These are phyloP conservation scores for Ochromonadaceae sp. DNA, from an alignment of 352 stramenopile genomes.

Conservation along the genomic window DNA sequence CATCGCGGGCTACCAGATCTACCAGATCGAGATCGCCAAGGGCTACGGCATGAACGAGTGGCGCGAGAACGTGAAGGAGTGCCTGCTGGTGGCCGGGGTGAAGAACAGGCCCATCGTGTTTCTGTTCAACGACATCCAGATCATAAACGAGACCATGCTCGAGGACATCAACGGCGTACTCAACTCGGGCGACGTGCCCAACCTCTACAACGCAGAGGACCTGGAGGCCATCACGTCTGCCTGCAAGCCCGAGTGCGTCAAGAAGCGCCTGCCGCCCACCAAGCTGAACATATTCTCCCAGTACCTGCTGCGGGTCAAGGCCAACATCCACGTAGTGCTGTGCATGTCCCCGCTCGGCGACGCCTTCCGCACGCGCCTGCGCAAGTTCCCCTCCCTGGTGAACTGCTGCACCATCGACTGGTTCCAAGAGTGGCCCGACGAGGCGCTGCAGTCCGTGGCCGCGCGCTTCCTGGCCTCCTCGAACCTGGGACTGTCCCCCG, in stretches of 20 bases:
- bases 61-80: constrained; percentile 75
- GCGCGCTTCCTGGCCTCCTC: constrained; percentile 60
- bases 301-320: constrained; percentile 71
- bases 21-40: constrained; percentile 86
- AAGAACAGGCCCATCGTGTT: constrained; percentile 79
- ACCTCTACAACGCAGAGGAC: constrained; percentile 75
- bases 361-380: constrained; percentile 75
- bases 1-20: constrained; percentile 73
- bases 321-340: constrained; percentile 75
- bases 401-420: constrained; percentile 81
- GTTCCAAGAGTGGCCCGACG: constrained; percentile 77
- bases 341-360: constrained; percentile 74
- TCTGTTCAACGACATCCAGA: constrained; percentile 82
- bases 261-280: constrained; percentile 67
- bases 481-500: constrained; percentile 52
- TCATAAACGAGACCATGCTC: constrained; percentile 81
- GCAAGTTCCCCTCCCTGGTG: constrained; percentile 74
- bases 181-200: constrained; percentile 82
- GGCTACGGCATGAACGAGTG: constrained; percentile 76
- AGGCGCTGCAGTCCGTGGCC: constrained; percentile 73
- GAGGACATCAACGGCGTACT: constrained; percentile 89
- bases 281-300: constrained; percentile 85
- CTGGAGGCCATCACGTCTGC: constrained; percentile 72
- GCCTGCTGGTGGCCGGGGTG: constrained; percentile 67
- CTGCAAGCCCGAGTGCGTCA: constrained; percentile 66